These are phyloP conservation scores for Brasilioporus rufonigricans DNA, from an alignment of 768 basidiomycete genomes.

Conservation along the genomic window DNA sequence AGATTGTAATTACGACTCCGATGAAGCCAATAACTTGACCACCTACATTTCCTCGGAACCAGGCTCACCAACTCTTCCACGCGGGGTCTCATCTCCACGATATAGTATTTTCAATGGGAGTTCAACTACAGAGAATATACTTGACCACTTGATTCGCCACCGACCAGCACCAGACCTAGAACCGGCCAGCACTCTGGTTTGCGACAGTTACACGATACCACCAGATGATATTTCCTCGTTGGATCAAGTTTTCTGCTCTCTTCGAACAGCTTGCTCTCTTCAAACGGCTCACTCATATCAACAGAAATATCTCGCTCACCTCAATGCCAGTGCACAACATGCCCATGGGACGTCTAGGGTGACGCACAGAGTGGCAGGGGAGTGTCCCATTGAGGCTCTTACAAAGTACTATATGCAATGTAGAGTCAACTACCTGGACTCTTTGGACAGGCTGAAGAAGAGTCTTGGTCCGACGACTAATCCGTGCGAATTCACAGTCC, in stretches of 20 bases:
- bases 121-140: no score
- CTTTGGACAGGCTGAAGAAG: background rate
- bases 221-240: background rate
- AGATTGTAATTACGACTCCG: no score
- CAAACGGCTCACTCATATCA: background rate
- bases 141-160: background rate
- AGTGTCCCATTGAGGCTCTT: background rate
- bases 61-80: no score
- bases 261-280: background rate
- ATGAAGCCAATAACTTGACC: no score
- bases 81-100: no score
- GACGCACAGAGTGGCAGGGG: no score
- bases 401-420: background rate
- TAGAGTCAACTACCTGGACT: background rate
- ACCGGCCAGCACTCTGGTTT: background rate
- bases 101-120: no score
- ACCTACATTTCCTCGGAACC: background rate
- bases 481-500: constrained; percentile 16
- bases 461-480: constrained; percentile 10
- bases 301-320: background rate
- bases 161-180: background rate
- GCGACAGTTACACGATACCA: background rate
- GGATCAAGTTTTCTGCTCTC: background rate
- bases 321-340: background rate
- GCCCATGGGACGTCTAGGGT: background rate